Evolutionary conservation across 306 rosid species (phyloP).

Genomic region (Cicer yamashitae): DNA sequence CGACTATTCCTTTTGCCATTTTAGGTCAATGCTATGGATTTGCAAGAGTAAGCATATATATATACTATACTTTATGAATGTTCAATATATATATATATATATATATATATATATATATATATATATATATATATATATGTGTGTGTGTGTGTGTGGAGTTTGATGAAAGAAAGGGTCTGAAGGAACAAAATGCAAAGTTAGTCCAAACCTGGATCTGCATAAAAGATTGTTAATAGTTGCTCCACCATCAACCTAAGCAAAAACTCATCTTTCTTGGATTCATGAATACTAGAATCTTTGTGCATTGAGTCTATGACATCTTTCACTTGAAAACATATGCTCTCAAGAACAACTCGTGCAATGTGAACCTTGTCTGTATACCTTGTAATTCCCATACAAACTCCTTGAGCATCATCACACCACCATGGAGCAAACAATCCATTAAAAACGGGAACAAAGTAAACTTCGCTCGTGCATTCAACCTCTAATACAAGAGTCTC

Average conservation of each 20-base stretch:
- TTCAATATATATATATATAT: no score
- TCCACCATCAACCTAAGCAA: conserved; percentile 92
- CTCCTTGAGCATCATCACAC: conserved; percentile 98
- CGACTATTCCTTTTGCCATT: no score
- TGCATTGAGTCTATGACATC: conserved; percentile 89
- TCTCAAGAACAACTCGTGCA: conserved; percentile 91
- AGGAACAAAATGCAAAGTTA: conserved; percentile 26
- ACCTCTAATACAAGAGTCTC: conserved; percentile 73
- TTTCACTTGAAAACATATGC: conserved; percentile 88
- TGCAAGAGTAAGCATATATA: no score
- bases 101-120: no score
- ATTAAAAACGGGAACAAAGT: conserved; percentile 92
- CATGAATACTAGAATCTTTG: conserved; percentile 59
- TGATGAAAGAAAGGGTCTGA: conserved; percentile 11
- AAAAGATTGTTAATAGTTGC: conserved; percentile 78
- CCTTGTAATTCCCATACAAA: conserved; percentile 82
- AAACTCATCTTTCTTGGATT: conserved; percentile 51
- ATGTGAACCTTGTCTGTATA: conserved; percentile 81
- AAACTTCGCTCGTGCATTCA: conserved; percentile 74
- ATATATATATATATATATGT: no score
- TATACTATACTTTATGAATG: no score
- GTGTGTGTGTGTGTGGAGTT: no score
- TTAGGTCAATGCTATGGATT: no score
- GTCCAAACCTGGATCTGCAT: conserved; percentile 92
- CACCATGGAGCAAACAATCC: conserved; percentile 97